Percentiles rank a stretch among this genome's conserved stretches.
These are phyloP conservation scores for Chrysoporthe deuterocubensis DNA, from an alignment of 2,329 filamentous ascomycete species.

Conservation along the genomic window DNA sequence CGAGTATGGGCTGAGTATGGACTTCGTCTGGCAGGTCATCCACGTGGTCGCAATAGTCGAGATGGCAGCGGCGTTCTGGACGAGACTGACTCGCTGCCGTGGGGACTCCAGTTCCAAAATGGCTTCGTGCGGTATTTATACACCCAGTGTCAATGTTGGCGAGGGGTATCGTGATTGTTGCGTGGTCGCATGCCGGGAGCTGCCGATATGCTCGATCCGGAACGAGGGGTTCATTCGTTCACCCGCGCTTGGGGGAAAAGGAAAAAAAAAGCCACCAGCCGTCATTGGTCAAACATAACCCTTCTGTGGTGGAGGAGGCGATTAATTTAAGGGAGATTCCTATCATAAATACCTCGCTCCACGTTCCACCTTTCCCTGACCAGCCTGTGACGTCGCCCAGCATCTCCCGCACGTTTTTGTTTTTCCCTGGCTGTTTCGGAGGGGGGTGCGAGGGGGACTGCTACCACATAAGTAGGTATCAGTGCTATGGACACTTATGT, in stretches of 20 bases:
- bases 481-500: too few relatives aligned
- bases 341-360: not conserved
- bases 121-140: conserved; percentile 10
- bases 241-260: not conserved
- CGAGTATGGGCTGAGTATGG: not conserved
- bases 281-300: not conserved
- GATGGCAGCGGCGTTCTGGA: not conserved
- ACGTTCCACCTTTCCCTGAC: not conserved
- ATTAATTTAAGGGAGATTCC: not conserved
- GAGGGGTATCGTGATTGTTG: conserved; percentile 17
- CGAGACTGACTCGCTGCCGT: not conserved
- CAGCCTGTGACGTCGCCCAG: conserved; percentile 2
- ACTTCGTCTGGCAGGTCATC: conserved; percentile 1
- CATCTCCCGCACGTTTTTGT: not conserved
- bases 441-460: too few relatives aligned
- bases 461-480: too few relatives aligned
- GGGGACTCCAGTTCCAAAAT: not conserved
- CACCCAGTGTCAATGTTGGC: not conserved
- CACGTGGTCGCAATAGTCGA: not conserved
- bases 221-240: not conserved
- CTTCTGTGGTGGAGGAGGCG: not conserved
- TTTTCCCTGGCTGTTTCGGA: too few relatives aligned
- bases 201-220: not conserved
- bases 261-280: not conserved
- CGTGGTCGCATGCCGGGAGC: conserved; percentile 15